Percentiles rank a stretch among this genome's conserved stretches.
phyloP scores from a whole-genome alignment of 192 early-diverging fungal genomes.

The Mortierella alpina region DNA sequence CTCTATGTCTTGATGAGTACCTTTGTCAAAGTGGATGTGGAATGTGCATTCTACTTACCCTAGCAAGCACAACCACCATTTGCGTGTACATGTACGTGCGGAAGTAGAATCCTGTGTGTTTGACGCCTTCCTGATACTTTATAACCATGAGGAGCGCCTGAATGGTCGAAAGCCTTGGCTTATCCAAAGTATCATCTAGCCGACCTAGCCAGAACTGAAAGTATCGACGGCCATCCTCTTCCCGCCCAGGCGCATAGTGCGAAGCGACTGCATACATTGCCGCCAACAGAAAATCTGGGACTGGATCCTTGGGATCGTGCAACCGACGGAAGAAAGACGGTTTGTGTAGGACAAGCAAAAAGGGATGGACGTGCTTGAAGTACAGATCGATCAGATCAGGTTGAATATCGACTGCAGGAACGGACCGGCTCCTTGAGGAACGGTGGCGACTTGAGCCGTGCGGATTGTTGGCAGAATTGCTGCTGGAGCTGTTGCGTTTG shows the following conservation, averaged over 20 bases:
- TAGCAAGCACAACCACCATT: constrained; percentile 52
- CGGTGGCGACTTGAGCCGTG: neutral
- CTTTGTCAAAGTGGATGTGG: neutral
- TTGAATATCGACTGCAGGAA: constrained; percentile 44
- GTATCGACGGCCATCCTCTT: constrained; percentile 44
- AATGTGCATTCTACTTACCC: constrained; percentile 23
- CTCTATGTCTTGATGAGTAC: neutral
- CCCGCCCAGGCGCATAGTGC: constrained; percentile 43
- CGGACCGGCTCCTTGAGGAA: constrained; percentile 35
- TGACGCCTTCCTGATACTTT: constrained; percentile 65
- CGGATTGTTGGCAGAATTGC: neutral
- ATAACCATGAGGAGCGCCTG: constrained; percentile 62
- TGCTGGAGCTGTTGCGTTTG: constrained; percentile 27
- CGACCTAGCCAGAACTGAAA: constrained; percentile 48
- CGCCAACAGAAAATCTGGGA: constrained; percentile 53
- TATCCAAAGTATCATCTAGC: constrained; percentile 62
- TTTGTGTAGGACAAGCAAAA: constrained; percentile 65
- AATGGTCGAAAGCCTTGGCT: constrained; percentile 62
- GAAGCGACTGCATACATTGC: constrained; percentile 51
- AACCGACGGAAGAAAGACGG: constrained; percentile 61
- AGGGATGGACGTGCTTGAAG: constrained; percentile 67
- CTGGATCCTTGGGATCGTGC: constrained; percentile 53
- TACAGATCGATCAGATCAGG: constrained; percentile 59
- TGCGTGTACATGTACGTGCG: constrained; percentile 61
- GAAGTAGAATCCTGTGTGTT: constrained; percentile 59